A percentile compares a stretch with the other conserved stretches of the same genome.
Conservation (phyloP, 768 basidiomycete genomes). For the Mycena leptocephala region DNA sequence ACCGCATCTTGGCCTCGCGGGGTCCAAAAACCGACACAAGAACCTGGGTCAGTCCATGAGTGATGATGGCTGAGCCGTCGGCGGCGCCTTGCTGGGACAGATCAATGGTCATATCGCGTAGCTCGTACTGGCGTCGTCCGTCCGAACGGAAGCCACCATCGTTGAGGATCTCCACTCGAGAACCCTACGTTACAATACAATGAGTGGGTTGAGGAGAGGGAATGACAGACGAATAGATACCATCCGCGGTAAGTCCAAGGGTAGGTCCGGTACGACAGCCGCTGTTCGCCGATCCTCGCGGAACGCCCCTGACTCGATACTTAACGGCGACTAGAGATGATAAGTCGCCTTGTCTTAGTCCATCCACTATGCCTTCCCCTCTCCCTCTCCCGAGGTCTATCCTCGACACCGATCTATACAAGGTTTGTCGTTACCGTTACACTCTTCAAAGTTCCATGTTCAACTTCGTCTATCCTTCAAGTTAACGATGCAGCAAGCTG, state of each 20-base stretch:
- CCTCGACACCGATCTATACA: slow-evolving; percentile 96
- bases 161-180: slow-evolving; percentile 84
- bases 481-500: slow-evolving; percentile 97
- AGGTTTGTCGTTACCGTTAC: slow-evolving; percentile 62
- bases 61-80: slow-evolving; percentile 88
- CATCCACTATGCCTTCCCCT: slow-evolving; percentile 54
- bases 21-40: slow-evolving; percentile 94
- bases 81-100: slow-evolving; percentile 83
- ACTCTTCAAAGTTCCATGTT: neutral
- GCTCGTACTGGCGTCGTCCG: slow-evolving; percentile 92
- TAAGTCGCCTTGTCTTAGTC: neutral
- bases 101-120: slow-evolving; percentile 87
- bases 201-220: slow-evolving; percentile 22
- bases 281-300: neutral
- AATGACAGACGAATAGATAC: slow-evolving; percentile 14
- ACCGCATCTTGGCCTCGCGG: slow-evolving; percentile 87
- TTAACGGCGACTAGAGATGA: neutral
- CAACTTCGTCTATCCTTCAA: slow-evolving; percentile 47
- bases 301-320: neutral
- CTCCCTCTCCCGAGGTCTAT: slow-evolving; percentile 68
- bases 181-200: slow-evolving; percentile 57
- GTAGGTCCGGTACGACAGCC: neutral
- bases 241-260: slow-evolving; percentile 15
- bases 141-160: slow-evolving; percentile 93
- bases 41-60: slow-evolving; percentile 94